Percentiles rank a stretch among this genome's conserved stretches.
Conservation (phyloP, 192 early-diverging fungal genomes). For the Backusella parvicylindrica region DNA sequence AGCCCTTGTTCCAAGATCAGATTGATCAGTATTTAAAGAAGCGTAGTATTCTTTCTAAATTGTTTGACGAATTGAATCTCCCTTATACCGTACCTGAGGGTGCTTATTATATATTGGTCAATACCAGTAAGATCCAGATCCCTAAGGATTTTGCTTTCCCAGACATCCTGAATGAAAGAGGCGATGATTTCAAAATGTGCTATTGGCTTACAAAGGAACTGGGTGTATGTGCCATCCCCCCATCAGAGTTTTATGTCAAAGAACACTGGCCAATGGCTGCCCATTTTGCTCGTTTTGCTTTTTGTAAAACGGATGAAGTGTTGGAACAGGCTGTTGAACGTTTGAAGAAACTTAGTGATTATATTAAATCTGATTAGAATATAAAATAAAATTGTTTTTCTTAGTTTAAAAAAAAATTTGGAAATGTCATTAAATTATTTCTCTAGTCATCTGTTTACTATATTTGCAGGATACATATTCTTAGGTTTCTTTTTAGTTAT, state of each 20-base stretch:
- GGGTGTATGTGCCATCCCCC: constrained; percentile 91
- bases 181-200: constrained; percentile 73
- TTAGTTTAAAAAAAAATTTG: background rate
- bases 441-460: background rate
- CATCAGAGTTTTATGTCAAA: constrained; percentile 82
- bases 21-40: constrained; percentile 62
- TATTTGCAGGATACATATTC: background rate
- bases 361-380: constrained; percentile 31
- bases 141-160: constrained; percentile 63
- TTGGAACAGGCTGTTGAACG: constrained; percentile 69
- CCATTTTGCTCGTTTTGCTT: constrained; percentile 84
- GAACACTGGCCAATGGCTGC: constrained; percentile 63
- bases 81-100: constrained; percentile 86
- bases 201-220: constrained; percentile 84
- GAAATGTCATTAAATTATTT: background rate
- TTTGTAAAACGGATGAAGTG: constrained; percentile 87
- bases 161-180: constrained; percentile 51
- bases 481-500: background rate
- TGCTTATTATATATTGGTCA: constrained; percentile 90
- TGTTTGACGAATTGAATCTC: constrained; percentile 65
- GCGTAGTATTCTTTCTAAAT: constrained; percentile 68
- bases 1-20: constrained; percentile 70
- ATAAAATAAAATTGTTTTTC: background rate
- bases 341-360: constrained; percentile 57
- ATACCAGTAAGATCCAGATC: constrained; percentile 63